These are phyloP conservation scores for Capsella bursapastoris DNA, from an alignment of 345 rosid species.

Conservation along the genomic window DNA sequence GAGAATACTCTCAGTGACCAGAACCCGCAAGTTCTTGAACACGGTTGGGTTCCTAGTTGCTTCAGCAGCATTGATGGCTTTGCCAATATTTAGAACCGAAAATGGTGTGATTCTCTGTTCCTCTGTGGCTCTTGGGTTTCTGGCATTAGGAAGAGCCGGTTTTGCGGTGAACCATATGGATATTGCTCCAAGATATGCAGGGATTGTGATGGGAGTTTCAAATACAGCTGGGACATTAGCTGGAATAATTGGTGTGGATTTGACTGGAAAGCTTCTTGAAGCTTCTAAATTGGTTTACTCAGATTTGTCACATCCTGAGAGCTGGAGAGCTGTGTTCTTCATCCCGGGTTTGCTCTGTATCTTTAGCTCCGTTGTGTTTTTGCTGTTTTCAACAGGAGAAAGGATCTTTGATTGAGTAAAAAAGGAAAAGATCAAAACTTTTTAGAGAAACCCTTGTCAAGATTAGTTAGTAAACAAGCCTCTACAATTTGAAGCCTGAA, in stretches of 20 bases:
- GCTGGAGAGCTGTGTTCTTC: constrained; percentile 85
- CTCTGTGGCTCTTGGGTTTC: constrained; percentile 85
- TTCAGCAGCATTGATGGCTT: constrained; percentile 76
- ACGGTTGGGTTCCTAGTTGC: constrained; percentile 82
- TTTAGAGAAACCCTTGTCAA: constrained; percentile 35
- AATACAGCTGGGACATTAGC: constrained; percentile 98
- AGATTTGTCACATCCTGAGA: constrained; percentile 90
- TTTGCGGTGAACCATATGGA: constrained; percentile 99
- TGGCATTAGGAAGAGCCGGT: constrained; percentile 97
- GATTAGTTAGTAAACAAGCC: constrained; percentile 31
- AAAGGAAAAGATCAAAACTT: constrained; percentile 1
- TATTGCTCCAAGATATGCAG: constrained; percentile 94
- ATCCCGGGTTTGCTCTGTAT: constrained; percentile 90
- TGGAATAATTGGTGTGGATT: constrained; percentile 87
- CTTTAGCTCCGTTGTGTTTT: constrained; percentile 73
- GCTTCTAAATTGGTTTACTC: constrained; percentile 73
- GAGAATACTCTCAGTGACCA: constrained; percentile 75
- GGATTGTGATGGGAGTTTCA: constrained; percentile 96
- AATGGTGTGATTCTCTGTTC: constrained; percentile 86
- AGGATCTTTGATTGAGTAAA: constrained; percentile 81
- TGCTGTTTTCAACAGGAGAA: constrained; percentile 89
- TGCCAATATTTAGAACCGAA: constrained; percentile 79
- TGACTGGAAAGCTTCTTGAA: constrained; percentile 89
- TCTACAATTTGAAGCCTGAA: constrained; percentile 20
- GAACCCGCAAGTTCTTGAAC: constrained; percentile 80